Conservation (phyloP, 148 eudicot genomes). For the Agrostemma githago region DNA sequence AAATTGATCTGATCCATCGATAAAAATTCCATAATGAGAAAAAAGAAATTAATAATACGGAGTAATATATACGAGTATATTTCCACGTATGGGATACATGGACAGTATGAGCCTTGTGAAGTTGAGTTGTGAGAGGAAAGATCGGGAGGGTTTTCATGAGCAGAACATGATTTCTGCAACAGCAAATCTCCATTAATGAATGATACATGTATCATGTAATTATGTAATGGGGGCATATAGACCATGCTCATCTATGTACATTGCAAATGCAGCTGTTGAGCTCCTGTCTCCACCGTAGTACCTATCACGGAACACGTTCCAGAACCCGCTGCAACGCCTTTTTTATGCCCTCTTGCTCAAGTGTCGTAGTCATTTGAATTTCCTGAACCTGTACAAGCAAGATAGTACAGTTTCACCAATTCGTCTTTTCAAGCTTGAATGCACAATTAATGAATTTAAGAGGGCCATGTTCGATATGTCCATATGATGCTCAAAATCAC, state of each 20-base stretch:
- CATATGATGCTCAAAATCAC: background rate
- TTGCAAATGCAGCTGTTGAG: slow-evolving; percentile 4
- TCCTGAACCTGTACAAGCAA: slow-evolving; percentile 66
- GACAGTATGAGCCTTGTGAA: too few relatives aligned
- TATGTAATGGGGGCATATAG: background rate
- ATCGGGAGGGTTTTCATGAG: background rate
- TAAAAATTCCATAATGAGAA: too few relatives aligned
- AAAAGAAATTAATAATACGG: too few relatives aligned
- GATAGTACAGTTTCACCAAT: background rate
- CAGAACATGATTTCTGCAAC: background rate
- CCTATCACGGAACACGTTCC: slow-evolving; percentile 70
- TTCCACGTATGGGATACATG: too few relatives aligned
- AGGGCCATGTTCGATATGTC: background rate
- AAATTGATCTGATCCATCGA: too few relatives aligned
- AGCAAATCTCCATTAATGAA: background rate
- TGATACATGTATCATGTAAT: background rate
- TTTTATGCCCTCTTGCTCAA: slow-evolving; percentile 91
- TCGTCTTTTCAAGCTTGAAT: background rate
- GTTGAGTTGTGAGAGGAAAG: too few relatives aligned
- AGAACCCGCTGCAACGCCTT: slow-evolving; percentile 71
- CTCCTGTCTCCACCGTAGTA: background rate
- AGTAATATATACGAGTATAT: too few relatives aligned
- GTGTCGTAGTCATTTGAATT: slow-evolving; percentile 76
- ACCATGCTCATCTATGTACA: slow-evolving; percentile 22
- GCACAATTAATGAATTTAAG: background rate